Evolutionary conservation across 148 eudicot species (phyloP).

Genomic region (Camellia japonica): DNA sequence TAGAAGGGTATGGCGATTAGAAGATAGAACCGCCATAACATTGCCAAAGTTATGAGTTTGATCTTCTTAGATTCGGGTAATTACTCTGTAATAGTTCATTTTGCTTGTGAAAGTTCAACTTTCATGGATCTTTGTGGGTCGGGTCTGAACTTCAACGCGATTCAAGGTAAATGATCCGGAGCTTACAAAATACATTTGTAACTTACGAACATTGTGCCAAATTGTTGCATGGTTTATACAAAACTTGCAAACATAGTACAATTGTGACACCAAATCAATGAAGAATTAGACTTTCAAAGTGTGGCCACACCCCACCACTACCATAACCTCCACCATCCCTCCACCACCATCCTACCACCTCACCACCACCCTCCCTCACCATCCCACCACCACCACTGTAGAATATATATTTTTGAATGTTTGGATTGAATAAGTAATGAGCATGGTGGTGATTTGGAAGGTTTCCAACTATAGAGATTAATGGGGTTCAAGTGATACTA

Average conservation of each 20-base stretch:
- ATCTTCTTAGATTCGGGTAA: background rate
- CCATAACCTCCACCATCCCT: too few species aligned
- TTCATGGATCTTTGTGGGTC: background rate
- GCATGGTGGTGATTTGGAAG: too few species aligned
- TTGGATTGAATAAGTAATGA: too few species aligned
- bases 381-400: too few species aligned
- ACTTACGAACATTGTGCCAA: background rate
- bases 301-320: too few species aligned
- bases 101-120: background rate
- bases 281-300: background rate
- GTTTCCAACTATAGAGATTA: too few species aligned
- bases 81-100: background rate
- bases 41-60: background rate
- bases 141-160: background rate
- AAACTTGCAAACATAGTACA: background rate
- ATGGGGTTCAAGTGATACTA: too few species aligned
- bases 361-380: too few species aligned
- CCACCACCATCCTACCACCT: too few species aligned
- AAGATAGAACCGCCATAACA: slow-evolving; percentile 12
- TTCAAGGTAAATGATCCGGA: background rate
- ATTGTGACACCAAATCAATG: background rate
- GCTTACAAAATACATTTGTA: background rate
- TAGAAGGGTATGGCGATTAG: slow-evolving; percentile 34
- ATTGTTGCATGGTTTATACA: background rate
- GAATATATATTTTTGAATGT: too few species aligned